Percentiles rank a stretch among this genome's conserved stretches.
These are phyloP conservation scores for Daedaleopsis nitida DNA, from an alignment of 768 basidiomycete genomes.

Conservation along the genomic window DNA sequence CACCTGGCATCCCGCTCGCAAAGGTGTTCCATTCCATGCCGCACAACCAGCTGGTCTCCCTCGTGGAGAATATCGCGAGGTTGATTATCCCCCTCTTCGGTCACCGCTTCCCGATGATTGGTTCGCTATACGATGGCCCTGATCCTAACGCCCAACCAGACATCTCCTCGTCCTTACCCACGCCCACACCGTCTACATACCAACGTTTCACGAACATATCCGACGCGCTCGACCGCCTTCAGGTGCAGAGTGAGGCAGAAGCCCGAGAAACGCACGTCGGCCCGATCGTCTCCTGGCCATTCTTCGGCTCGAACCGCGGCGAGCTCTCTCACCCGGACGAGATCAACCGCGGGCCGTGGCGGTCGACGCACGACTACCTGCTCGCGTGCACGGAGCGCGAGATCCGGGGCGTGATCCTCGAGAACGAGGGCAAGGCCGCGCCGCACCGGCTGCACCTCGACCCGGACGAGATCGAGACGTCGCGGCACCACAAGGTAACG, in stretches of 20 bases:
- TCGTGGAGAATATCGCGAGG: constrained; percentile 69
- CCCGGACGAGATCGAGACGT: constrained; percentile 72
- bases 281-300: constrained; percentile 88
- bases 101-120: constrained; percentile 75
- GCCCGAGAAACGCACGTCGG: constrained; percentile 59
- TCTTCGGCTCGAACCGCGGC: constrained; percentile 84
- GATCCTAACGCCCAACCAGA: constrained; percentile 21
- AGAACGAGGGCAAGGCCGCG: constrained; percentile 76
- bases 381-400: constrained; percentile 72
- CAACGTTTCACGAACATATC: constrained; percentile 15
- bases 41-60: constrained; percentile 60
- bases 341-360: constrained; percentile 82
- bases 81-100: constrained; percentile 74
- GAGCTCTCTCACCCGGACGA: constrained; percentile 68
- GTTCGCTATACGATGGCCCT: constrained; percentile 68
- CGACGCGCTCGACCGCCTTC: constrained; percentile 14
- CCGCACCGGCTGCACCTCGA: constrained; percentile 80
- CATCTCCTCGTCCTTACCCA: constrained; percentile 24
- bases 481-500: constrained; percentile 66
- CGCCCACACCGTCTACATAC: constrained; percentile 29
- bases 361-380: constrained; percentile 59
- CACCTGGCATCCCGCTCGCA: constrained; percentile 69
- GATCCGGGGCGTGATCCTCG: constrained; percentile 67
- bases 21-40: constrained; percentile 71
- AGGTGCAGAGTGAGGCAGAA: neutral